These are phyloP conservation scores for Barnettozyma vustinii DNA, from an alignment of 805 yeast species.

Conservation along the genomic window DNA sequence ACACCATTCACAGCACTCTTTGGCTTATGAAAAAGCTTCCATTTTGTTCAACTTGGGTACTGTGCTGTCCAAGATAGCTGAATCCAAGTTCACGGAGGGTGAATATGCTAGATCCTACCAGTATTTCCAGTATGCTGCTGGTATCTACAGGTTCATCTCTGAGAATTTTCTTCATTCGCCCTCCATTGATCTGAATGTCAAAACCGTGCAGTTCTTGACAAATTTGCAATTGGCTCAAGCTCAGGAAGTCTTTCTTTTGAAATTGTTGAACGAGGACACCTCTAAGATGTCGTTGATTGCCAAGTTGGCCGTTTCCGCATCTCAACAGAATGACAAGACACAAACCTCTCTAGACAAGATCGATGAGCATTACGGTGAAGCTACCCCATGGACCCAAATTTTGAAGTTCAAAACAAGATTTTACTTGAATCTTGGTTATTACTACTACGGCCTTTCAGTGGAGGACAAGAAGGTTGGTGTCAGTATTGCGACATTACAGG, in stretches of 20 bases:
- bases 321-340: slow-evolving; percentile 50
- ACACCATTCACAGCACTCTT: slow-evolving; percentile 62
- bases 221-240: slow-evolving; percentile 79
- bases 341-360: slow-evolving; percentile 37
- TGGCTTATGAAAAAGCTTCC: slow-evolving; percentile 88
- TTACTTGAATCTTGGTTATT: slow-evolving; percentile 55
- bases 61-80: slow-evolving; percentile 47
- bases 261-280: slow-evolving; percentile 43
- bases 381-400: slow-evolving; percentile 44
- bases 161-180: slow-evolving; percentile 90
- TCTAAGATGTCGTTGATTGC: slow-evolving; percentile 63
- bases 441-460: slow-evolving; percentile 50
- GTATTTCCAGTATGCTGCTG: slow-evolving; percentile 69
- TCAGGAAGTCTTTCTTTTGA: slow-evolving; percentile 75
- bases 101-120: slow-evolving; percentile 56
- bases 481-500: slow-evolving; percentile 59
- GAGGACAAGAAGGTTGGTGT: slow-evolving; percentile 66
- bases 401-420: slow-evolving; percentile 48
- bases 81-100: slow-evolving; percentile 27
- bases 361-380: slow-evolving; percentile 37
- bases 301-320: slow-evolving; percentile 62
- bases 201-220: slow-evolving; percentile 58
- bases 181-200: slow-evolving; percentile 65
- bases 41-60: slow-evolving; percentile 75
- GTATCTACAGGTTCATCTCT: slow-evolving; percentile 63